Evolutionary conservation across 306 rosid species (phyloP).

Genomic region (Begonia masoniana): DNA sequence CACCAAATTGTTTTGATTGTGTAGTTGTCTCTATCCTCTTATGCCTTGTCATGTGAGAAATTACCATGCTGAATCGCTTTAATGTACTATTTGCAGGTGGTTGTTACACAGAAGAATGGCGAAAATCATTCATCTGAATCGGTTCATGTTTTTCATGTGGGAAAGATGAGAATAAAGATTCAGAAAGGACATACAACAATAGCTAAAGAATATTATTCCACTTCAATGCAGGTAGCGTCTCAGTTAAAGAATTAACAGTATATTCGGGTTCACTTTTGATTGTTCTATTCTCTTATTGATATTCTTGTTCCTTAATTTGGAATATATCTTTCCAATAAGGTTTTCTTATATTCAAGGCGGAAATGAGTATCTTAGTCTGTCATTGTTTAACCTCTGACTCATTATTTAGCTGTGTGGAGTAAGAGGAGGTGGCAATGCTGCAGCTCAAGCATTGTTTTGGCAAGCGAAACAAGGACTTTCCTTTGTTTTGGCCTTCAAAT

Average conservation of each 20-base stretch:
- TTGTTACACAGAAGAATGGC: conserved; percentile 71
- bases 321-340: no score
- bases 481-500: conserved; percentile 66
- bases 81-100: conserved; percentile 43
- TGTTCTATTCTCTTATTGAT: no score
- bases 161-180: conserved; percentile 87
- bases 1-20: no score
- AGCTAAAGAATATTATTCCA: conserved; percentile 70
- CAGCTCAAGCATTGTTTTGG: conserved; percentile 82
- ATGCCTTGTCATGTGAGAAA: no score
- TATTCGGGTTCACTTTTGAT: no score
- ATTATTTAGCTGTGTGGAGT: conserved; percentile 71
- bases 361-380: neutral
- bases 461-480: conserved; percentile 67
- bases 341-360: no score
- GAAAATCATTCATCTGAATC: conserved; percentile 44
- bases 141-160: conserved; percentile 69
- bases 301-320: no score
- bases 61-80: neutral
- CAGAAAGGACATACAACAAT: conserved; percentile 55
- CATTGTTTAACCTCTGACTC: conserved; percentile 7
- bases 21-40: no score
- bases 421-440: conserved; percentile 89
- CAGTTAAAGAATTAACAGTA: no score
- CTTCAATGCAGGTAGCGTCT: conserved; percentile 67